These are phyloP conservation scores for Madurella fahalii DNA, from an alignment of 2,329 filamentous ascomycete species.

Conservation along the genomic window DNA sequence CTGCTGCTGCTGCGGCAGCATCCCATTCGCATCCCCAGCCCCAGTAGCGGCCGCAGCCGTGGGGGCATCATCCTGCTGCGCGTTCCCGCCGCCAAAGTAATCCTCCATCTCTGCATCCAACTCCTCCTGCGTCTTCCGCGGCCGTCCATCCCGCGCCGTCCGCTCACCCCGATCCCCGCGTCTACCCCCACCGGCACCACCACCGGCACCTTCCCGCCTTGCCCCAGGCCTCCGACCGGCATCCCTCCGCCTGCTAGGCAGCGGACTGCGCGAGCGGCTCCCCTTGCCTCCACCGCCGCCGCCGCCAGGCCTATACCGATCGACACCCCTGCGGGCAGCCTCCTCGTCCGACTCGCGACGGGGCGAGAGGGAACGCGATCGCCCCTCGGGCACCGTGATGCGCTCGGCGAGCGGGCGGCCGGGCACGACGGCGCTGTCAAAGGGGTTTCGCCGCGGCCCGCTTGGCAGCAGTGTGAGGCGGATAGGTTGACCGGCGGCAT, in stretches of 20 bases:
- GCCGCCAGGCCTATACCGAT: constrained; percentile 70
- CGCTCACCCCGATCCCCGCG: constrained; percentile 38
- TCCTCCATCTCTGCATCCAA: constrained; percentile 96
- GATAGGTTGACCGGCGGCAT: constrained; percentile 86
- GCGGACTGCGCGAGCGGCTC: constrained; percentile 56
- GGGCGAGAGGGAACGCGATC: constrained; percentile 62
- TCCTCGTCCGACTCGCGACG: constrained; percentile 50
- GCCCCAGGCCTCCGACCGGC: constrained; percentile 17
- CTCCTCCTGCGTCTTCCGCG: constrained; percentile 85
- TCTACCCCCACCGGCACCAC: constrained; percentile 30
- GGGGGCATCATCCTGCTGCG: constrained; percentile 9
- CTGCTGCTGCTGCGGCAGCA: not conserved
- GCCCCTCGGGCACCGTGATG: constrained; percentile 50
- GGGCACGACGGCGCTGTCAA: constrained; percentile 53
- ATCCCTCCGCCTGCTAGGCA: constrained; percentile 39
- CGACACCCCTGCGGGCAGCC: constrained; percentile 63
- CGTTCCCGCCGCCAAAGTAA: constrained; percentile 59
- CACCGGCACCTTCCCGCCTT: constrained; percentile 39
- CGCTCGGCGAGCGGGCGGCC: constrained; percentile 57
- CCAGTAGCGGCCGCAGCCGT: constrained; percentile 1
- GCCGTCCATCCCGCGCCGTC: constrained; percentile 51
- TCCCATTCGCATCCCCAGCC: not conserved
- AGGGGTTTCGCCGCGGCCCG: constrained; percentile 52
- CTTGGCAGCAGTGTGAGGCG: constrained; percentile 62
- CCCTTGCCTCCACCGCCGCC: constrained; percentile 28